phyloP scores from a whole-genome alignment of 352 stramenopile species.

The Globisporangium iwayamae region DNA sequence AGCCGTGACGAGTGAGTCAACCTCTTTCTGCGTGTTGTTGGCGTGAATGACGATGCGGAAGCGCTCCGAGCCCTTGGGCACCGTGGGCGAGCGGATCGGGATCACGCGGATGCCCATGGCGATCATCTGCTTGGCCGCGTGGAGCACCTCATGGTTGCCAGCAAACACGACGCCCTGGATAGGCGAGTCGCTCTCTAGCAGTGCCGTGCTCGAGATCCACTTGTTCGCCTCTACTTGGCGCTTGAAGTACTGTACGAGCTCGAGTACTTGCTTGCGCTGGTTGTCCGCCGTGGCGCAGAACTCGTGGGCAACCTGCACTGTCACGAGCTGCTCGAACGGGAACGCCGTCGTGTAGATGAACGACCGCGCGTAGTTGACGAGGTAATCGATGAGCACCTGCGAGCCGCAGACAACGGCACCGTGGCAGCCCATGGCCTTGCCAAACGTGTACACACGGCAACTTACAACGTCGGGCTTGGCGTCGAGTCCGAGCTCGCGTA shows the following conservation, averaged over 20 bases:
- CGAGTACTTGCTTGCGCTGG: conserved; percentile 34
- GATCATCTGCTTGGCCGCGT: conserved; percentile 66
- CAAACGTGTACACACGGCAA: conserved; percentile 94
- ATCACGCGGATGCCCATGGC: conserved; percentile 86
- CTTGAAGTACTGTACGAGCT: conserved; percentile 85
- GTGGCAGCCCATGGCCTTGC: conserved; percentile 96
- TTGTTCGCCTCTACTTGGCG: conserved; percentile 27
- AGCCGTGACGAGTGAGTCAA: conserved; percentile 63
- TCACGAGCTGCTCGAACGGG: conserved; percentile 89
- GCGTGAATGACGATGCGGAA: conserved; percentile 96
- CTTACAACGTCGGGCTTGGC: conserved; percentile 70
- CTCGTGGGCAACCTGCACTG: conserved; percentile 88
- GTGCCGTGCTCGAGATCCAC: conserved; percentile 37
- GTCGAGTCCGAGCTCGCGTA: conserved; percentile 73
- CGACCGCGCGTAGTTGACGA: conserved; percentile 96
- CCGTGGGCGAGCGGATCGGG: conserved; percentile 94
- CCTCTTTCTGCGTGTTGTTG: conserved; percentile 89
- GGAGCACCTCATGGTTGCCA: conserved; percentile 87
- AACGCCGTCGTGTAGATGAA: conserved; percentile 98
- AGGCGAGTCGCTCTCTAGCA: conserved; percentile 75
- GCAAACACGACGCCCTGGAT: conserved; percentile 95
- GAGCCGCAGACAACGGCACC: conserved; percentile 92
- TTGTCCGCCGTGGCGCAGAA: conserved; percentile 59
- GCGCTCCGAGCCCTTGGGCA: conserved; percentile 91
- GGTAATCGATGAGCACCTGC: conserved; percentile 88